Evolutionary conservation across 148 eudicot species (phyloP), one percentile per base, ranked within the genome.

Genomic region (Fallopia convolvulus): DNA sequence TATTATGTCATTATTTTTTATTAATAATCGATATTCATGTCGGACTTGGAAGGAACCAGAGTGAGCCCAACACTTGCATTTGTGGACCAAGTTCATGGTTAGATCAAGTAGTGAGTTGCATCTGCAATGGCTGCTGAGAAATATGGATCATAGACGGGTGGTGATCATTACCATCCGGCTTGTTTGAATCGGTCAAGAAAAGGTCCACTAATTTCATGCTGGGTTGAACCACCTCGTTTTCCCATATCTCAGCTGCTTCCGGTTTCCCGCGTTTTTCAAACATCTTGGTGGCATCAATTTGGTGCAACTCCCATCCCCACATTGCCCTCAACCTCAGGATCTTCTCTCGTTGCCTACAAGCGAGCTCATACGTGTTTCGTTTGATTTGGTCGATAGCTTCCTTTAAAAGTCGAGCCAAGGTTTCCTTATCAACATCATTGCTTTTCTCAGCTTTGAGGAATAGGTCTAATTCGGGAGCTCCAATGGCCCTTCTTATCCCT

Each of bases 401-500:
- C 23, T 76, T 66, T 6, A 82, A 72, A 6, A 84, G 65, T 10
- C 15, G 50, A 4, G 49, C 48, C 10, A 46, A 52, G 26, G 66
- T 61, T 41, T 78, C 74, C 0, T 47, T 5, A 12, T 84, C 80
- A 2, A 0, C 20, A 42, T 30, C n/a, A 5, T 36, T n/a, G 42
- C 6, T 65, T 12, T 48, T 40, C 55, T 84, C 82, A 5, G 77
- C 41, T 18, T 72, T 76, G 6, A 84, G 77, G 68, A 52, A 84
- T 3, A 4, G 6, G 72, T 79, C 78, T 70, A 84, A 21, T 56
- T 84, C 87, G 0, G 84, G 84, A 23, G 82, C 80, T 5, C 84
- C 87, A 26, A 84, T 84, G 1, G 87, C 82, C n/a, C 76, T 56
- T n/a, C 79, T 32, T 17, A 84, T 77, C 14, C 87, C 87, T 12